Evolutionary conservation across 768 basidiomycete genomes (phyloP).

Genomic region (Brasilioporus rufonigricans): DNA sequence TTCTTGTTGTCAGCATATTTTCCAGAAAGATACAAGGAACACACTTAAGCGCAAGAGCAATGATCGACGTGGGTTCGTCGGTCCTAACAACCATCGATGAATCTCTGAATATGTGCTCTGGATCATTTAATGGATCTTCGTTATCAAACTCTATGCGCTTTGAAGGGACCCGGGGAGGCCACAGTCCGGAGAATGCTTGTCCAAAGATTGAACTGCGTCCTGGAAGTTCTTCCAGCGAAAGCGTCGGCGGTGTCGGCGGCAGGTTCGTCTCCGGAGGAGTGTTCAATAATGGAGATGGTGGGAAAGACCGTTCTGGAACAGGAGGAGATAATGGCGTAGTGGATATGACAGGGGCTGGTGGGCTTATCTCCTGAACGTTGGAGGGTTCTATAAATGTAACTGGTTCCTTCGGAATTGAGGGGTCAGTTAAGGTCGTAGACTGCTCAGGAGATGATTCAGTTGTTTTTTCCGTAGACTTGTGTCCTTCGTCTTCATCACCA

Average conservation of each 20-base stretch:
- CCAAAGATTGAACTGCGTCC: conserved; percentile 72
- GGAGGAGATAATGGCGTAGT: conserved; percentile 31
- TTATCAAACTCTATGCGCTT: conserved; percentile 56
- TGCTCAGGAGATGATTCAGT: conserved; percentile 33
- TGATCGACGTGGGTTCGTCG: conserved; percentile 97
- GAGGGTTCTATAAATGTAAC: not conserved
- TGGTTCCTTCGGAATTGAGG: conserved; percentile 10
- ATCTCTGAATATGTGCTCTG: conserved; percentile 93
- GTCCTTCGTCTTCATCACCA: conserved; percentile 52
- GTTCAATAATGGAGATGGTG: conserved; percentile 56
- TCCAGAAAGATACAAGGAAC: conserved; percentile 20
- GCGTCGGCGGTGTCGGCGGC: conserved; percentile 45
- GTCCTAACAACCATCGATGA: conserved; percentile 93
- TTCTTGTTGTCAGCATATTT: conserved; percentile 2
- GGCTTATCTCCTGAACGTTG: conserved; percentile 31
- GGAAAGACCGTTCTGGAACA: conserved; percentile 30
- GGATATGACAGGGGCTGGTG: conserved; percentile 11
- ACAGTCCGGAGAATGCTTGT: conserved; percentile 60
- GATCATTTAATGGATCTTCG: conserved; percentile 71
- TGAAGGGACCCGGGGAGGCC: conserved; percentile 57
- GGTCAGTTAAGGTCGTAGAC: conserved; percentile 27
- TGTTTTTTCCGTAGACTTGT: conserved; percentile 27
- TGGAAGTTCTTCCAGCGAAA: conserved; percentile 51
- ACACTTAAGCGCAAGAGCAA: conserved; percentile 89
- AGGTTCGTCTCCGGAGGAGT: conserved; percentile 36